Conservation (phyloP, 2,329 filamentous ascomycete species). For the Phialophora expanda region DNA sequence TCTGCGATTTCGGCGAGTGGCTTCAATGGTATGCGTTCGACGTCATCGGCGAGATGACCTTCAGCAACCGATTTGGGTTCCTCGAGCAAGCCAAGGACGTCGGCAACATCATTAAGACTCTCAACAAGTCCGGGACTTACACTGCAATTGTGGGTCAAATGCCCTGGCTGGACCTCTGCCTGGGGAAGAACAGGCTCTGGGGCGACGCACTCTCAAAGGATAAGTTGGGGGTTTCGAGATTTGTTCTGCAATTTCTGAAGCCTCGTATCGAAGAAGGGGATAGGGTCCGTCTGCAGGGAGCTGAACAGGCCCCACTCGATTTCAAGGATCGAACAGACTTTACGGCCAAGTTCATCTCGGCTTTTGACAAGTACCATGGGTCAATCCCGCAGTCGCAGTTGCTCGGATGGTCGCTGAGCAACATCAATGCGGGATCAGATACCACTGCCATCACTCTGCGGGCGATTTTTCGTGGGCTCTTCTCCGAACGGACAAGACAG, state of each 20-base stretch:
- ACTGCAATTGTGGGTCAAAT: conserved; percentile 33
- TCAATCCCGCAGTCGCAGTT: conserved; percentile 31
- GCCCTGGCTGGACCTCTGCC: conserved; percentile 33
- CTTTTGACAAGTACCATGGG: conserved; percentile 38
- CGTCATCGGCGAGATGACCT: conserved; percentile 43
- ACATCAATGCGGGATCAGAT: conserved; percentile 46
- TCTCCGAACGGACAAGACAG: conserved; percentile 29
- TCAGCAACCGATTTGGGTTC: conserved; percentile 45
- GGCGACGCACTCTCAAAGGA: conserved; percentile 59
- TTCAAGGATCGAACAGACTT: conserved; percentile 37
- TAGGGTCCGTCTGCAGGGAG: conserved; percentile 55
- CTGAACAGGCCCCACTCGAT: conserved; percentile 19
- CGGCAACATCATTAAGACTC: conserved; percentile 45
- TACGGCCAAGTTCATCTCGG: conserved; percentile 31
- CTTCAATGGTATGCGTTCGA: conserved; percentile 48
- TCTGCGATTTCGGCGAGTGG: conserved; percentile 46
- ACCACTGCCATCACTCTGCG: conserved; percentile 45
- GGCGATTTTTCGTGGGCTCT: conserved; percentile 41
- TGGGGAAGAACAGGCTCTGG: conserved; percentile 36
- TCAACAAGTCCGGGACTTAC: conserved; percentile 37
- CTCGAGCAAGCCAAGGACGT: conserved; percentile 46
- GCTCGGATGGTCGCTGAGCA: conserved; percentile 43
- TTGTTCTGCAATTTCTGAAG: conserved; percentile 73
- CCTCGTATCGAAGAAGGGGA: conserved; percentile 64
- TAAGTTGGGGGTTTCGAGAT: conserved; percentile 70